Conservation (phyloP, 2,329 filamentous ascomycete species). For the Drechslerella coelobrocha region DNA sequence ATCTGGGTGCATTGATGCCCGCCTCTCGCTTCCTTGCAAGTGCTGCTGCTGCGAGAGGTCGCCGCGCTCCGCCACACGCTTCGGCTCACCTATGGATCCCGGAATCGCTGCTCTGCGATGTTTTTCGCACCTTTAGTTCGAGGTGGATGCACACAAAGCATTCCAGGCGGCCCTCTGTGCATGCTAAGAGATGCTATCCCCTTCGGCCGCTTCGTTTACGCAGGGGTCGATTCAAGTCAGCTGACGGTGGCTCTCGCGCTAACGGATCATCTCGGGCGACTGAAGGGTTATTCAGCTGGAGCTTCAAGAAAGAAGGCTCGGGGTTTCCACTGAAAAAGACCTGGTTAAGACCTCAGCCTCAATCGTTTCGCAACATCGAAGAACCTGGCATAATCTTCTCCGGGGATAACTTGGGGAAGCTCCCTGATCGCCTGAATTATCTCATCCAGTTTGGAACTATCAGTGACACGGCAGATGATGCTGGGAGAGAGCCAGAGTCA, state of each 20-base stretch:
- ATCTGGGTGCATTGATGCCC: constrained; percentile 24
- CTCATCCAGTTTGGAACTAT: constrained; percentile 23
- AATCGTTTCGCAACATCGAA: not conserved
- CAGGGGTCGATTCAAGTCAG: not conserved
- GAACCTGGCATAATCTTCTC: not conserved
- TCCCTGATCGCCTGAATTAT: constrained; percentile 15
- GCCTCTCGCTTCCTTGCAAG: constrained; percentile 26
- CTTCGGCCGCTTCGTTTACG: not conserved
- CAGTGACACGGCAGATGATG: too few species aligned
- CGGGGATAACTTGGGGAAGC: not conserved
- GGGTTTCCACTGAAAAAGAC: not conserved
- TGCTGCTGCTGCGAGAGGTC: constrained; percentile 17
- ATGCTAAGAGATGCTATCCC: not conserved
- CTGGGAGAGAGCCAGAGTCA: not conserved
- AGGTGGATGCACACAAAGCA: constrained; percentile 1
- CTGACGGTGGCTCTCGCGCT: not conserved
- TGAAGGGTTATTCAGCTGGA: constrained; percentile 33
- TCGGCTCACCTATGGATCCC: constrained; percentile 31
- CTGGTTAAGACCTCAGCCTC: not conserved
- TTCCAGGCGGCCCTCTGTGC: not conserved
- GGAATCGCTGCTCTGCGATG: constrained; percentile 26
- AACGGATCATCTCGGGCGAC: not conserved
- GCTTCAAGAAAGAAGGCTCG: not conserved
- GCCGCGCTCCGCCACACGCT: constrained; percentile 18
- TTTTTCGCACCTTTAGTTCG: constrained; percentile 14